Evolutionary conservation across 805 yeast species (phyloP).

Genomic region (Metschnikowia chrysomelidarum): DNA sequence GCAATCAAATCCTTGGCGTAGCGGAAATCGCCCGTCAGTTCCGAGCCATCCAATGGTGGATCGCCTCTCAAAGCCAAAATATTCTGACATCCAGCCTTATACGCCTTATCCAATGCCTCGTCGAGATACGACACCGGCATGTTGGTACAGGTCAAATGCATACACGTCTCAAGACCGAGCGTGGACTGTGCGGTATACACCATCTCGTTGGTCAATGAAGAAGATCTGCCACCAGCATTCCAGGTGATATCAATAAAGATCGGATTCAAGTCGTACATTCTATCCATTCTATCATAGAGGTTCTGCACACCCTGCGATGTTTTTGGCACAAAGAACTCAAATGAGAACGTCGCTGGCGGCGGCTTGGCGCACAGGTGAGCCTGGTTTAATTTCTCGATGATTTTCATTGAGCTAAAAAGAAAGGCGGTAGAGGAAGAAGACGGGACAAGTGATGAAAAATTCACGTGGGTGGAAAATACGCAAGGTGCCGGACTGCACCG

Average conservation of each 20-base stretch:
- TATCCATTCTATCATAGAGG: slow-evolving; percentile 93
- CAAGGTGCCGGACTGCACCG: slow-evolving; percentile 1
- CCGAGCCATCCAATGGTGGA: slow-evolving; percentile 77
- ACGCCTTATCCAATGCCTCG: slow-evolving; percentile 80
- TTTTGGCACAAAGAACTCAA: slow-evolving; percentile 96
- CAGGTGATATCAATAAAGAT: slow-evolving; percentile 94
- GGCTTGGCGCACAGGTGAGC: slow-evolving; percentile 39
- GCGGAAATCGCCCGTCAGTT: slow-evolving; percentile 77
- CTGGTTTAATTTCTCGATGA: slow-evolving; percentile 41
- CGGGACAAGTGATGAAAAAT: neutral
- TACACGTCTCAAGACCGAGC: slow-evolving; percentile 90
- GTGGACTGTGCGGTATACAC: slow-evolving; percentile 88
- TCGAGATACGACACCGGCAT: slow-evolving; percentile 83
- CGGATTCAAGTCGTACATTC: slow-evolving; percentile 92
- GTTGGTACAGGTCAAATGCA: slow-evolving; percentile 97
- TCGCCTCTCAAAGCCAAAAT: slow-evolving; percentile 95
- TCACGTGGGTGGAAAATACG: neutral
- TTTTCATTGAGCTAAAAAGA: too few species aligned
- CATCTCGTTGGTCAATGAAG: slow-evolving; percentile 84
- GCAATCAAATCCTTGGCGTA: slow-evolving; percentile 84
- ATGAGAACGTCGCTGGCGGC: slow-evolving; percentile 76
- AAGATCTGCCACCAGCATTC: slow-evolving; percentile 95
- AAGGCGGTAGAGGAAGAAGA: too few species aligned
- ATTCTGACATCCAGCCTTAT: slow-evolving; percentile 90
- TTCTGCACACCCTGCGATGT: slow-evolving; percentile 96